A percentile compares a stretch with the other conserved stretches of the same genome.
Conservation (phyloP, 345 rosid species). For the Toxicodendron radicans region DNA sequence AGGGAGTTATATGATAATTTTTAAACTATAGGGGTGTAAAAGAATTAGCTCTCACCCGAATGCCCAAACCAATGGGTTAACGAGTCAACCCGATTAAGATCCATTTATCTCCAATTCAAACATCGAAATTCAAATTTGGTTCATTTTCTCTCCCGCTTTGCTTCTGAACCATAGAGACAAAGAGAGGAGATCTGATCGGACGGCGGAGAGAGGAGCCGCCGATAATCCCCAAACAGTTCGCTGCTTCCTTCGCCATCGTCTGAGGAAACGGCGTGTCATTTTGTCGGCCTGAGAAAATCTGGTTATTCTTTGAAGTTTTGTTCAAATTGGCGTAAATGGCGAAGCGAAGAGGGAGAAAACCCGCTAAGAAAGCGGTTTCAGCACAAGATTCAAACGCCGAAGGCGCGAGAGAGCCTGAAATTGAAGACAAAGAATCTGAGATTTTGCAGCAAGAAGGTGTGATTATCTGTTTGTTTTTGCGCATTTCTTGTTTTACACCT, state of each 20-base stretch:
- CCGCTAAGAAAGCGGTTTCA: not conserved
- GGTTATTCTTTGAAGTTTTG: too few species aligned
- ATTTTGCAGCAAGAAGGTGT: slow-evolving; percentile 11
- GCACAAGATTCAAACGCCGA: not conserved
- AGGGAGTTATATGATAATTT: too few species aligned
- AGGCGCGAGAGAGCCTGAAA: not conserved
- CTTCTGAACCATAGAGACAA: not conserved
- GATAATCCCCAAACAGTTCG: too few species aligned
- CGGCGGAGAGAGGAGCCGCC: not conserved
- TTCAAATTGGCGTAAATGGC: slow-evolving; percentile 3
- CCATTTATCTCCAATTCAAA: not conserved
- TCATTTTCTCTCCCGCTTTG: not conserved
- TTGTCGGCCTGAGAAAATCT: too few species aligned
- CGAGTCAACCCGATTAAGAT: not conserved
- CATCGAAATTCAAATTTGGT: not conserved
- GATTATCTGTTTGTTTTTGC: not conserved
- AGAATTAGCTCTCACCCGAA: too few species aligned
- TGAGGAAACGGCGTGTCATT: too few species aligned
- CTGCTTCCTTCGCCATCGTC: too few species aligned
- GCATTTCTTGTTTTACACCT: not conserved
- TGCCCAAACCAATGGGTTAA: too few species aligned
- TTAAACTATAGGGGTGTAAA: too few species aligned
- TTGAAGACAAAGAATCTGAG: slow-evolving; percentile 9
- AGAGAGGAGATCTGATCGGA: not conserved
- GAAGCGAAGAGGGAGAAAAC: slow-evolving; percentile 18